Base-by-base conservation (phyloP, 441 rosid species). In the Lepidium campestre region DNA sequence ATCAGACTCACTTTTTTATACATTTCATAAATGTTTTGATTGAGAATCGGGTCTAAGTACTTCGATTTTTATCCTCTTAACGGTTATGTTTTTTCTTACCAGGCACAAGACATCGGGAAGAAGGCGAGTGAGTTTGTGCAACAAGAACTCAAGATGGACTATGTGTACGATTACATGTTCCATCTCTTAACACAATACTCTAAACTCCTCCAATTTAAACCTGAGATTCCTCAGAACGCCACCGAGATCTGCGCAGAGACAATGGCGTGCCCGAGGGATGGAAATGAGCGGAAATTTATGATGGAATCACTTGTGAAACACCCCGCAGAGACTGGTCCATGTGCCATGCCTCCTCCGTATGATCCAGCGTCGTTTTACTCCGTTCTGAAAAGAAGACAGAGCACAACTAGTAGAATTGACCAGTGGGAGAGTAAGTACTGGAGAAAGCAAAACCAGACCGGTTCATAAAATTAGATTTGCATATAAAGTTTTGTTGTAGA, bases 161-260 rank as follows among this genome's bases (percentile, higher is more conserved):
- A 74, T 19, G 88, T 90, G 25, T 93, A 93, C 27, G 94, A 93
- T 40, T 93, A 90, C 83, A 90, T 93, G 98, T 82, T 73, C 62
- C 98, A 93, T 82, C 85, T 90, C 55, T 68, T 90, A 55, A 82
- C 54, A 0, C 87, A 83, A 63, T 93, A 90, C 67, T 84, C 91
- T 2, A 90, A 84, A 80, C 96, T 93, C 20, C 76, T 93, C 78
- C 84, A 73, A 32, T 92, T 78, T 70, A 83, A 84, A 80, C 96
- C 96, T 0, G 63, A 57, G 29, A 37, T 83, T 19, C 94, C 92
- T 7, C 40, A 22, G 42, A 80, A 77, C 34, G 85, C 82, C 1
- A 64, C 76, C 0, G 85, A 86, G 68, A 48, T 81, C 4, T 90
- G 98, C 48, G 59, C 87, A 4, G 93, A 93, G 73, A 6, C 68